Evolutionary conservation across 768 basidiomycete species (phyloP).

Genomic region (Mycena filopes): DNA sequence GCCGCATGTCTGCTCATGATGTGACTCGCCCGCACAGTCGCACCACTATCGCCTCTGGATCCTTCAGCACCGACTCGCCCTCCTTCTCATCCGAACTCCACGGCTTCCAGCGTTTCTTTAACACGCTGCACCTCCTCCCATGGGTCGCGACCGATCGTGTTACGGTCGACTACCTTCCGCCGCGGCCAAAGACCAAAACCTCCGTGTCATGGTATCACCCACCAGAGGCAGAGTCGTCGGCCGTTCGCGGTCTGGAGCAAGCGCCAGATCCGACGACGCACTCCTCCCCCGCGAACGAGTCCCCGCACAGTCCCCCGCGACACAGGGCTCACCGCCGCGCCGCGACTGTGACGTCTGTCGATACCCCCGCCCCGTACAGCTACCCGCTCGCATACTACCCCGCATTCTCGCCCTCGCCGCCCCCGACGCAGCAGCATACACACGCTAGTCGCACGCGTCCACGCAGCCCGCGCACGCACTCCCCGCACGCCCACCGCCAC

Average conservation of each 20-base stretch:
- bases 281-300: not conserved
- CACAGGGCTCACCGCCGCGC: conserved; percentile 15
- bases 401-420: conserved; percentile 19
- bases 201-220: conserved; percentile 28
- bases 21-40: conserved; percentile 19
- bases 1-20: conserved; percentile 31
- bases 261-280: not conserved
- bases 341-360: not conserved
- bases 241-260: not conserved
- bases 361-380: not conserved
- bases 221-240: not conserved
- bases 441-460: not conserved
- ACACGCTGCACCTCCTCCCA: conserved; percentile 30
- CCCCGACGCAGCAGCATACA: not conserved
- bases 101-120: conserved; percentile 26
- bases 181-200: conserved; percentile 1
- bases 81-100: conserved; percentile 34
- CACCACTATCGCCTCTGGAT: conserved; percentile 22
- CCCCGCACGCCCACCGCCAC: conserved; percentile 1
- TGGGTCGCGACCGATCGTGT: conserved; percentile 33
- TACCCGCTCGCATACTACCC: conserved; percentile 20
- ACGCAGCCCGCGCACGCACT: not conserved
- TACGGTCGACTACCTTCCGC: conserved; percentile 30
- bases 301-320: not conserved
- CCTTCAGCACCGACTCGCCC: conserved; percentile 23